Percentiles rank a stretch among this genome's conserved stretches.
Evolutionary conservation across 2,329 filamentous ascomycete species (phyloP).

Genomic region (Fusarium penzigii): DNA sequence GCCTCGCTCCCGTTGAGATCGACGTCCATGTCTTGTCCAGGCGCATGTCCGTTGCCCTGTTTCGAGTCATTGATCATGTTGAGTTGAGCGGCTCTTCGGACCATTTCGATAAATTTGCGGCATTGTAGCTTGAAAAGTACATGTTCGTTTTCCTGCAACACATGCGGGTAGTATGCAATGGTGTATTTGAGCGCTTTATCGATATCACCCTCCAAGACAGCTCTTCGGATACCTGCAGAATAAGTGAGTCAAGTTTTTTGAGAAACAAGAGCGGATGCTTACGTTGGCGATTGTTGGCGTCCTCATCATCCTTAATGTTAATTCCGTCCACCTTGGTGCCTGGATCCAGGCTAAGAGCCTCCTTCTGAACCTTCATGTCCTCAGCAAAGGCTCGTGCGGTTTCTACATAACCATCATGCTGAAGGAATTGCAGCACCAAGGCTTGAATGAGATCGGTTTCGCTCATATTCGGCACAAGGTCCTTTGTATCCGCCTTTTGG

Average conservation of each 20-base stretch:
- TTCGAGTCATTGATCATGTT: slow-evolving; percentile 49
- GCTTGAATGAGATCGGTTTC: slow-evolving; percentile 82
- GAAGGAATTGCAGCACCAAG: slow-evolving; percentile 81
- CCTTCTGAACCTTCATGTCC: slow-evolving; percentile 75
- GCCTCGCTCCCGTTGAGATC: slow-evolving; percentile 51
- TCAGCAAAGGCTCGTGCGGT: slow-evolving; percentile 85
- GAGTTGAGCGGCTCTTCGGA: slow-evolving; percentile 70
- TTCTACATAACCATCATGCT: slow-evolving; percentile 94
- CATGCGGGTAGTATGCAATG: slow-evolving; percentile 73
- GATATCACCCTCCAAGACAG: slow-evolving; percentile 89
- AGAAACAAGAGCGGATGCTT: slow-evolving; percentile 33
- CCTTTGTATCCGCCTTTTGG: slow-evolving; percentile 54
- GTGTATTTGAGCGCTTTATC: slow-evolving; percentile 86
- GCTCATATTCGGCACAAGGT: slow-evolving; percentile 62
- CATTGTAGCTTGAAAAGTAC: slow-evolving; percentile 88
- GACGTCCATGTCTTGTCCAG: slow-evolving; percentile 54
- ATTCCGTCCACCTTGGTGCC: slow-evolving; percentile 55
- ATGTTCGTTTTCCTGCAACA: slow-evolving; percentile 77
- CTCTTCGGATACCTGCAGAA: slow-evolving; percentile 74
- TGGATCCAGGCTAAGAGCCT: slow-evolving; percentile 64
- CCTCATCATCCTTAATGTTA: slow-evolving; percentile 76
- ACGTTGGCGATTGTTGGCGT: slow-evolving; percentile 87
- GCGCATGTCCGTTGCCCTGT: slow-evolving; percentile 43
- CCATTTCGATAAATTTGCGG: slow-evolving; percentile 95
- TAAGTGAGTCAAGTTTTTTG: slow-evolving; percentile 13